phyloP scores from a whole-genome alignment of 352 stramenopile species.

The Hyaloperonospora arabidopsidis region DNA sequence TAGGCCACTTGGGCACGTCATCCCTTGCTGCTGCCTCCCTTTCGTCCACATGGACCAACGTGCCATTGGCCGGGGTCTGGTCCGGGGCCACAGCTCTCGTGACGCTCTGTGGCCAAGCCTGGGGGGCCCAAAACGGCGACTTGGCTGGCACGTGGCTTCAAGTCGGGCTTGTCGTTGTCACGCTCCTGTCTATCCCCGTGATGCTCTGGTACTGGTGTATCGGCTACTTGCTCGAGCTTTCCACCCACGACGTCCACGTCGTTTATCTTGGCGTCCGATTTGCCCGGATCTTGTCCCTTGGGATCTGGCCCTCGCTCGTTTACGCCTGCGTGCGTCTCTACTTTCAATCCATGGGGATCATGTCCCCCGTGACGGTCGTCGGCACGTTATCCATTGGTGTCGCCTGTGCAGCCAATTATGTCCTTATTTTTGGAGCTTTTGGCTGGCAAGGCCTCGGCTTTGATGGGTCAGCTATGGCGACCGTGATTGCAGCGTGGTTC shows the following conservation, averaged over 20 bases:
- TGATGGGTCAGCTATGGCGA: conserved; percentile 65
- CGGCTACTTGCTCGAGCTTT: conserved; percentile 46
- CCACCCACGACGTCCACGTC: conserved; percentile 56
- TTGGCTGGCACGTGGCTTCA: conserved; percentile 68
- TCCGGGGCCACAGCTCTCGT: conserved; percentile 59
- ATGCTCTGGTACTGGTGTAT: conserved; percentile 65
- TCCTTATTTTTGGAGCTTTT: conserved; percentile 47
- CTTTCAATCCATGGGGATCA: conserved; percentile 81
- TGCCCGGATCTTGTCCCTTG: conserved; percentile 70
- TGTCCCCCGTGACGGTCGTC: conserved; percentile 63
- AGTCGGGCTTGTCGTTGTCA: conserved; percentile 47
- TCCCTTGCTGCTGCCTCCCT: conserved; percentile 70
- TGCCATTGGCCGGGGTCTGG: conserved; percentile 65
- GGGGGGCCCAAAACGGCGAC: conserved; percentile 58
- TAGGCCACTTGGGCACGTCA: conserved; percentile 63
- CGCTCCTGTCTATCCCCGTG: conserved; percentile 40
- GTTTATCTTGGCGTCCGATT: conserved; percentile 62
- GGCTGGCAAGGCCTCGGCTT: conserved; percentile 60
- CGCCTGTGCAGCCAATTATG: conserved; percentile 57
- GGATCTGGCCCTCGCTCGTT: conserved; percentile 62
- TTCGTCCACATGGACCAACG: conserved; percentile 64
- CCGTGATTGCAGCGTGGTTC: conserved; percentile 74
- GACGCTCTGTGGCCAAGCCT: conserved; percentile 71
- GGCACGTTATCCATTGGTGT: conserved; percentile 60
- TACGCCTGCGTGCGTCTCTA: conserved; percentile 77